Evolutionary conservation across 139 green algal species (phyloP), one percentile per base, ranked within the genome.

Genomic region (Ostreobium quekettii): DNA sequence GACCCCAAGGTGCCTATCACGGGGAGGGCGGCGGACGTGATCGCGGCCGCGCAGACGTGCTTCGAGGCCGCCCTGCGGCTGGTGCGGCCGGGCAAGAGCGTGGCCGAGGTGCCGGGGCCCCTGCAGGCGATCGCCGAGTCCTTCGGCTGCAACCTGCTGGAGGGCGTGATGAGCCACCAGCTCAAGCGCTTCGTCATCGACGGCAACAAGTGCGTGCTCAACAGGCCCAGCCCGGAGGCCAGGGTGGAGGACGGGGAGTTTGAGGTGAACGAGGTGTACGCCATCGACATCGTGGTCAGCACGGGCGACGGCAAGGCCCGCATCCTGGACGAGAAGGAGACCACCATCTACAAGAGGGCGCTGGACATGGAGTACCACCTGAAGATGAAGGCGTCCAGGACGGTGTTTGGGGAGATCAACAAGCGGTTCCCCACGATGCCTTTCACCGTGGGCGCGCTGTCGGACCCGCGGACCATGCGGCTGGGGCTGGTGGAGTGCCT

Each of bases 121-220:
- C 79, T 98, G 53, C 71, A 80, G 35, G 84, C 86, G 59, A 81
- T 94, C 22, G 85, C 83, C 1, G 87, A 96, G 78, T 82, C 87
- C 2, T 97, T 92, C 71, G 90, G 86, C 46, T 91, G 84, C 78
- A 86, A 84, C 48, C 59, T 98, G 63, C 89, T 98, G 39, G 94
- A 99, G 79, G 93, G 91, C n/a, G 94, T 99, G 28, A 82, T 85
- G 70, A 83, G 74, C 33, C 91, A 98, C 78, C 73, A 97, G 74
- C 91, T 97, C 87, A 97, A 95, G 80, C 90, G 90, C 66, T 98
- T 96, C 70, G 77, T 97, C 26, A 97, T 99, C 38, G 93, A 99
- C 74, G 93, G 84, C 49, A 95, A 95, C 83, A 97, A 97, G 82
- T 91, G 89, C 39, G 81, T 98, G 48, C 79, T 97, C 5, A 96